Percentiles rank a stretch among this genome's conserved stretches.
phyloP scores from a whole-genome alignment of 2,329 filamentous ascomycete species.

The Ambrosiella beaveri region DNA sequence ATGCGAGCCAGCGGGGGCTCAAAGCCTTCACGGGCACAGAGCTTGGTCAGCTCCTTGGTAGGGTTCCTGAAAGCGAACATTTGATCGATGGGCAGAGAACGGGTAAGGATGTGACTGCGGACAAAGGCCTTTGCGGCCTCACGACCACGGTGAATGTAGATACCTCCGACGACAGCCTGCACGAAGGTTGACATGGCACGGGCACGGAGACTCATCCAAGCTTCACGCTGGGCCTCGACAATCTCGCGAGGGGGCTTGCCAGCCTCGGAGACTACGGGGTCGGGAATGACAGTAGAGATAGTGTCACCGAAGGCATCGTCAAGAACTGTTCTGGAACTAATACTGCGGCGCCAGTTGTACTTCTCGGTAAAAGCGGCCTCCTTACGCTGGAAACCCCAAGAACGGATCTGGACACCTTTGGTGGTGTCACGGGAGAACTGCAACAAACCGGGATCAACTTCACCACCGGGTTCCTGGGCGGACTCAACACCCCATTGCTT shows the following conservation, averaged over 20 bases:
- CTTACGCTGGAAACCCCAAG: slow-evolving; percentile 33
- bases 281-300: slow-evolving; percentile 18
- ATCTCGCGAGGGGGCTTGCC: slow-evolving; percentile 14
- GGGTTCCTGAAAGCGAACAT: slow-evolving; percentile 78
- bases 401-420: slow-evolving; percentile 27
- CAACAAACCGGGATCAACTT: slow-evolving; percentile 80
- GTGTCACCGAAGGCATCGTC: slow-evolving; percentile 71
- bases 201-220: slow-evolving; percentile 54
- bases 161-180: slow-evolving; percentile 62
- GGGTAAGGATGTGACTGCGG: slow-evolving; percentile 63
- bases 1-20: slow-evolving; percentile 73
- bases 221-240: slow-evolving; percentile 15
- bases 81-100: slow-evolving; percentile 55
- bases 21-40: slow-evolving; percentile 83
- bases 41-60: slow-evolving; percentile 61
- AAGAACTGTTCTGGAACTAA: slow-evolving; percentile 61
- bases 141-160: slow-evolving; percentile 73
- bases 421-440: slow-evolving; percentile 48
- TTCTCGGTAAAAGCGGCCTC: slow-evolving; percentile 30
- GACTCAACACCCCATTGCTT: slow-evolving; percentile 82
- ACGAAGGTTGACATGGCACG: slow-evolving; percentile 59
- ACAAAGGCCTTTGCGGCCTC: slow-evolving; percentile 69
- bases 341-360: slow-evolving; percentile 45
- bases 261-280: slow-evolving; percentile 5
- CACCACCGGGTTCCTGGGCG: slow-evolving; percentile 70